phyloP scores from a whole-genome alignment of 225 moss, liverwort and hornwort species.

The Rhytidiadelphus loreus region DNA sequence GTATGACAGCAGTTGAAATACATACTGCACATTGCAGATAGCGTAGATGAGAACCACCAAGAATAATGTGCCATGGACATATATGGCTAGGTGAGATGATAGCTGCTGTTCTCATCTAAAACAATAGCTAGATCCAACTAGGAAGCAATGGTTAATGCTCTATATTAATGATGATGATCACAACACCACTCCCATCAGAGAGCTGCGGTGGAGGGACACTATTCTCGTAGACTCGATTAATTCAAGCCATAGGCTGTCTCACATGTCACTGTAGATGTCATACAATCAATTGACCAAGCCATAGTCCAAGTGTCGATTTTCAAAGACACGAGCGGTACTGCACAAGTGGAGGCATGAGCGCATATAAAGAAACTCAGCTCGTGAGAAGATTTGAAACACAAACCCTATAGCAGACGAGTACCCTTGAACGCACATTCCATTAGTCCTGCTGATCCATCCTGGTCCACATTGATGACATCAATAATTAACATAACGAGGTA shows the following conservation, averaged over 20 bases:
- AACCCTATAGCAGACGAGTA: background rate
- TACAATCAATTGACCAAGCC: background rate
- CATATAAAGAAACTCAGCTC: background rate
- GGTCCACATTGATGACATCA: conserved; percentile 20
- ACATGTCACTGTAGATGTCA: background rate
- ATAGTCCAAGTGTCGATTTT: background rate
- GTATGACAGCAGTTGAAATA: background rate
- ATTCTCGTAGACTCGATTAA: background rate
- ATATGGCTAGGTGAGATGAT: background rate
- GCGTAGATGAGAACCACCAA: background rate
- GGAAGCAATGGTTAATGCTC: background rate
- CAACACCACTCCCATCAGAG: background rate
- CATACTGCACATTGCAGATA: conserved; percentile 12
- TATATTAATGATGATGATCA: background rate
- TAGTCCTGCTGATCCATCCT: conserved; percentile 20
- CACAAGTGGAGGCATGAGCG: background rate
- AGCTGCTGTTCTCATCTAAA: background rate
- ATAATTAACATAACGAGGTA: conserved; percentile 6
- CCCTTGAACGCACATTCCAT: conserved; percentile 12
- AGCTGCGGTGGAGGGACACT: background rate
- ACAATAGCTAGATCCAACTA: background rate
- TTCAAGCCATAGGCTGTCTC: background rate
- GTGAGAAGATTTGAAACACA: background rate
- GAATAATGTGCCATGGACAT: background rate
- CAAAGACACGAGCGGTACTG: background rate